phyloP scores from a whole-genome alignment of 2,329 filamentous ascomycete genomes.

The Aspergillus phoenicis region DNA sequence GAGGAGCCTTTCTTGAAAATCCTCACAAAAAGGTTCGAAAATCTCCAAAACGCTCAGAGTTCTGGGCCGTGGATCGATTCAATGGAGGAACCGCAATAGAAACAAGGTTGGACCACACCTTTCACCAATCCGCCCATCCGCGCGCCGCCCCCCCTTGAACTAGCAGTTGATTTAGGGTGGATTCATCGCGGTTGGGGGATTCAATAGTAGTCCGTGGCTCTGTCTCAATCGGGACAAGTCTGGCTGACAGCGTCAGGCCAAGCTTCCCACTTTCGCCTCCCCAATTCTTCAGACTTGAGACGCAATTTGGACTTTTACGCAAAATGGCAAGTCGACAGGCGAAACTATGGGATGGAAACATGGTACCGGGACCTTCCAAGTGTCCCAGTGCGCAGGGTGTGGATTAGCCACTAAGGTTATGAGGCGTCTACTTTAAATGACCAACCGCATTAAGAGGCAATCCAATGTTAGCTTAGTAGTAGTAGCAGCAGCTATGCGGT shows the following conservation, averaged over 20 bases:
- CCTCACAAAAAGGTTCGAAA: too few species aligned
- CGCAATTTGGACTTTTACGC: conserved; percentile 3
- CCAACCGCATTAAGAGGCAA: not conserved
- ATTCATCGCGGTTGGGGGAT: not conserved
- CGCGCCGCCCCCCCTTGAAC: not conserved
- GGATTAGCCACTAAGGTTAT: conserved; percentile 10
- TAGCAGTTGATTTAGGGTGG: not conserved
- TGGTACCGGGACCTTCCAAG: not conserved
- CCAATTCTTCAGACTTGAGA: not conserved
- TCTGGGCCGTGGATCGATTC: conserved; percentile 11
- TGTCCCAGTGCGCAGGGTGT: not conserved
- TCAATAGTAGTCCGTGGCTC: not conserved
- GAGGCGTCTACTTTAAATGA: conserved; percentile 10
- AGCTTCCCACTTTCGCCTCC: conserved; percentile 4
- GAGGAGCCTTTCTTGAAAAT: not conserved
- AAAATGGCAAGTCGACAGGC: conserved; percentile 1
- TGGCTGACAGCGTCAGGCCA: conserved; percentile 7
- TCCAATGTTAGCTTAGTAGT: too few species aligned
- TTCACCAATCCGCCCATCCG: not conserved
- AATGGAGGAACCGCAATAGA: not conserved
- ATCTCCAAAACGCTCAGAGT: conserved; percentile 4
- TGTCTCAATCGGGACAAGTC: not conserved
- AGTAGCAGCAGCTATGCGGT: too few species aligned
- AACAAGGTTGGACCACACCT: not conserved
- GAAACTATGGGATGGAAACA: not conserved